These are phyloP conservation scores for Hagleromyces aurorensis DNA, from an alignment of 805 yeast genomes.

Conservation along the genomic window DNA sequence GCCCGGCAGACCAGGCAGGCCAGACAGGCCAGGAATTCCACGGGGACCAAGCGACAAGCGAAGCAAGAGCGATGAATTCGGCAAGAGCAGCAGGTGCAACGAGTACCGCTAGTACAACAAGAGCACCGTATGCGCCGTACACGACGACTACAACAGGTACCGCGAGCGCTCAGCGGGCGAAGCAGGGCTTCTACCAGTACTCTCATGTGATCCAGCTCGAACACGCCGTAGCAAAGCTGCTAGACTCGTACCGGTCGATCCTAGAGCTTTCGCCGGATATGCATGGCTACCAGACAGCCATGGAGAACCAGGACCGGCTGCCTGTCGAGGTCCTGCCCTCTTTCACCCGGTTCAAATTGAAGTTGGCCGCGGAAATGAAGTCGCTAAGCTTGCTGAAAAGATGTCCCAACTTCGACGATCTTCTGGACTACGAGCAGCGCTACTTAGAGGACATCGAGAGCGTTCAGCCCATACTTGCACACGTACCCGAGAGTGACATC, in stretches of 20 bases:
- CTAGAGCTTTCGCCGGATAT: constrained; percentile 50
- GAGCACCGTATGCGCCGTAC: too few relatives aligned
- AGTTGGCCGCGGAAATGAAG: constrained; percentile 54
- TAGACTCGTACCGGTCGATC: constrained; percentile 44
- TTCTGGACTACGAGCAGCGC: constrained; percentile 36
- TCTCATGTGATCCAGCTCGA: constrained; percentile 36
- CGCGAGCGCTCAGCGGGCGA: too few relatives aligned
- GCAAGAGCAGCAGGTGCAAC: not conserved
- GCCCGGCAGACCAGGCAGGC: constrained; percentile 5
- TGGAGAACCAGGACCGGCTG: constrained; percentile 28
- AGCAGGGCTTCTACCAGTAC: constrained; percentile 11
- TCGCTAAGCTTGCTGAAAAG: constrained; percentile 42
- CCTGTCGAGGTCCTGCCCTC: constrained; percentile 41
- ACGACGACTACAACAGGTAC: too few relatives aligned
- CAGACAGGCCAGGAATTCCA: constrained; percentile 1
- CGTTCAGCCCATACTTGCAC: constrained; percentile 16
- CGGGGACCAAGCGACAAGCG: constrained; percentile 2
- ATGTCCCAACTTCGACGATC: constrained; percentile 48
- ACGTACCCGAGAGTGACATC: constrained; percentile 14
- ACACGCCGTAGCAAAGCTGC: constrained; percentile 45
- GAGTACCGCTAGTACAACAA: not conserved
- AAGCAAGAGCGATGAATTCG: not conserved
- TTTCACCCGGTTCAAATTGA: constrained; percentile 45
- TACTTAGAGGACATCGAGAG: constrained; percentile 9
- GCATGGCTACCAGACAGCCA: constrained; percentile 32